These are phyloP conservation scores for Alternaria postmessia DNA, from an alignment of 2,329 filamentous ascomycete genomes.

Conservation along the genomic window DNA sequence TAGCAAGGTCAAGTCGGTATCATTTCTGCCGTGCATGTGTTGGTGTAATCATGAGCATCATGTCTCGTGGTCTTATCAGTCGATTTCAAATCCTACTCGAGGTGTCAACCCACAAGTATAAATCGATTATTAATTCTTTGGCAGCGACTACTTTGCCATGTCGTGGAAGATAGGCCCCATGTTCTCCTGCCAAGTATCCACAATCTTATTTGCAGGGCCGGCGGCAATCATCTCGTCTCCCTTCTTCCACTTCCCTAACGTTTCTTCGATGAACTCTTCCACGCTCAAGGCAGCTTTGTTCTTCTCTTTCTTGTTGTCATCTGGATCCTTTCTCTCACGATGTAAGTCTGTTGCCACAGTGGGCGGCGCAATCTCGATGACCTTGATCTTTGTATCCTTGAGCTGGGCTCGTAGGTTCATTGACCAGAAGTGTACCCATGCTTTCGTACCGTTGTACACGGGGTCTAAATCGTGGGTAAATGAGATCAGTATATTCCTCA, in stretches of 20 bases:
- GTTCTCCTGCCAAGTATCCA: constrained; percentile 55
- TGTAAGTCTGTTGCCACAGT: constrained; percentile 64
- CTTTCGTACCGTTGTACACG: constrained; percentile 68
- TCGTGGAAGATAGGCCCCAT: constrained; percentile 46
- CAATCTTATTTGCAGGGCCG: constrained; percentile 53
- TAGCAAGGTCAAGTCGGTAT: background rate
- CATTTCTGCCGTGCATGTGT: background rate
- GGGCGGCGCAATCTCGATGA: constrained; percentile 66
- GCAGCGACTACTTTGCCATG: constrained; percentile 7
- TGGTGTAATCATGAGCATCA: background rate
- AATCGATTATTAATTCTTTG: constrained; percentile 21
- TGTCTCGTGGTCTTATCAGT: background rate
- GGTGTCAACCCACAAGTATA: background rate
- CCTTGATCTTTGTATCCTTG: constrained; percentile 53
- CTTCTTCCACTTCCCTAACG: constrained; percentile 55
- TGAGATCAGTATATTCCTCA: background rate
- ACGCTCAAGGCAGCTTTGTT: constrained; percentile 59
- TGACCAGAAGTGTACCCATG: constrained; percentile 65
- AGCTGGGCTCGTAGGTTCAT: constrained; percentile 65
- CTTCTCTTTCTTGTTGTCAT: constrained; percentile 68
- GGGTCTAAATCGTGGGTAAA: constrained; percentile 51
- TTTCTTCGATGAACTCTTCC: constrained; percentile 63
- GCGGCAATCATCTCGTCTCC: constrained; percentile 61
- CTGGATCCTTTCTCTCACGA: constrained; percentile 63
- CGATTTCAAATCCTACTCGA: background rate